A percentile compares a stretch with the other conserved stretches of the same genome.
Conservation (phyloP, 2,329 filamentous ascomycete genomes). For the Malbranchea zuffiana region DNA sequence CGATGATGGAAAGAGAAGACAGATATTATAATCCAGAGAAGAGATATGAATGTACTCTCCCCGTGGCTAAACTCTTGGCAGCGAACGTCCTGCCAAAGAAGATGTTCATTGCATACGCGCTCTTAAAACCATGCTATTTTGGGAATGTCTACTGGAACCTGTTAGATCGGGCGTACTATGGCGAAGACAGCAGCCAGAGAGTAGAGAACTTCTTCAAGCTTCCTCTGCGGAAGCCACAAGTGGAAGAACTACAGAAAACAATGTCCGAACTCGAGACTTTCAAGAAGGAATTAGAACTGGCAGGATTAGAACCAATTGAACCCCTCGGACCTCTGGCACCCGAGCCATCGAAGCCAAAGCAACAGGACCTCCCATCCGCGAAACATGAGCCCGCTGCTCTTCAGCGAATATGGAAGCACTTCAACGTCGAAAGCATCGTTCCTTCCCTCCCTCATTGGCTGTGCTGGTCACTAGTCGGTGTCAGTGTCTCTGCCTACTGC, state of each 20-base stretch:
- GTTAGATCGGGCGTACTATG: constrained; percentile 9
- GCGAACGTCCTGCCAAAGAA: not conserved
- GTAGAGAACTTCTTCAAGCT: constrained; percentile 4
- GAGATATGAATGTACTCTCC: not conserved
- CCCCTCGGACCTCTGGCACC: not conserved
- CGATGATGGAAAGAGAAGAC: not conserved
- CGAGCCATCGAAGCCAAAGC: too few species aligned
- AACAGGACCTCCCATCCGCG: too few species aligned
- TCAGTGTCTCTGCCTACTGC: not conserved
- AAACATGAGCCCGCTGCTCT: too few species aligned
- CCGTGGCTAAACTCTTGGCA: not conserved
- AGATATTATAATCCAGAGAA: not conserved
- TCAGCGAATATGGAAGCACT: too few species aligned
- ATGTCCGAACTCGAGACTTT: constrained; percentile 7
- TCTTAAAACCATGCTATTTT: constrained; percentile 9
- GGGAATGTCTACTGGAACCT: constrained; percentile 11
- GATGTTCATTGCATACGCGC: constrained; percentile 6
- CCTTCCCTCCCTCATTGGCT: not conserved
- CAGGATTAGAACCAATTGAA: constrained; percentile 4
- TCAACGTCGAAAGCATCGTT: too few species aligned
- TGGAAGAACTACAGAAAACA: not conserved
- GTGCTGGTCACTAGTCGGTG: constrained; percentile 3
- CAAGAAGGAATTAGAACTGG: constrained; percentile 2
- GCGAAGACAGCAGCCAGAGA: constrained; percentile 1
- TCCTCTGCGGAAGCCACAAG: constrained; percentile 1